These are phyloP conservation scores for Naegleria gruberi DNA, from an alignment of 208 protist genomes.

Conservation along the genomic window DNA sequence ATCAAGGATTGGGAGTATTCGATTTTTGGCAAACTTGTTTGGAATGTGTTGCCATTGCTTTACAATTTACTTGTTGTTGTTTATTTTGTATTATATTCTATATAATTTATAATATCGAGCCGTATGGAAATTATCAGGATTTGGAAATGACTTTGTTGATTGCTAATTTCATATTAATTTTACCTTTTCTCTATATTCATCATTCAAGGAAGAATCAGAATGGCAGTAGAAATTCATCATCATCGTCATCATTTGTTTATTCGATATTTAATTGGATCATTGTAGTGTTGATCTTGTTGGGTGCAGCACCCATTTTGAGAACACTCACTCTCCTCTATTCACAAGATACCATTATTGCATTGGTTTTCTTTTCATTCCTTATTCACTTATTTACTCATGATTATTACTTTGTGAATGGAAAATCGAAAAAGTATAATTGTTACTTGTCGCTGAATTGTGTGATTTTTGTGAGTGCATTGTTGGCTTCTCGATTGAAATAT, in stretches of 20 bases:
- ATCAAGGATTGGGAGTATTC: neutral
- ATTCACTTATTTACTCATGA: constrained; percentile 12
- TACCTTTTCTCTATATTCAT: neutral
- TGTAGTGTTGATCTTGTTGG: neutral
- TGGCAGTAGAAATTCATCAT: too few relatives aligned
- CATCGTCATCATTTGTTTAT: neutral
- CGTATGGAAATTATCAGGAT: neutral
- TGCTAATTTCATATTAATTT: neutral
- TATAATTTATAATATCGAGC: neutral
- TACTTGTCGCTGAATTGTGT: neutral
- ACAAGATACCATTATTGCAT: neutral
- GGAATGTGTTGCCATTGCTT: neutral
- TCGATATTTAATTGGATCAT: neutral
- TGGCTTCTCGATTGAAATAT: neutral
- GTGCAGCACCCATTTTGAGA: neutral
- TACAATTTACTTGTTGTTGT: neutral
- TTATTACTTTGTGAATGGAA: constrained; percentile 9
- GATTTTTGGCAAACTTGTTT: neutral
- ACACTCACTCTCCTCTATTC: neutral
- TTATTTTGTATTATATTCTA: neutral
- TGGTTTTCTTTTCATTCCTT: neutral
- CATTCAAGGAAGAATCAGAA: too few relatives aligned
- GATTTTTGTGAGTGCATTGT: neutral
- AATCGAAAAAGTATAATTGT: neutral
- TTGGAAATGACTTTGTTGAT: neutral